Evolutionary conservation across 2,329 filamentous ascomycete species (phyloP), one percentile per base, ranked within the genome.

Genomic region (Claviceps cyperi): DNA sequence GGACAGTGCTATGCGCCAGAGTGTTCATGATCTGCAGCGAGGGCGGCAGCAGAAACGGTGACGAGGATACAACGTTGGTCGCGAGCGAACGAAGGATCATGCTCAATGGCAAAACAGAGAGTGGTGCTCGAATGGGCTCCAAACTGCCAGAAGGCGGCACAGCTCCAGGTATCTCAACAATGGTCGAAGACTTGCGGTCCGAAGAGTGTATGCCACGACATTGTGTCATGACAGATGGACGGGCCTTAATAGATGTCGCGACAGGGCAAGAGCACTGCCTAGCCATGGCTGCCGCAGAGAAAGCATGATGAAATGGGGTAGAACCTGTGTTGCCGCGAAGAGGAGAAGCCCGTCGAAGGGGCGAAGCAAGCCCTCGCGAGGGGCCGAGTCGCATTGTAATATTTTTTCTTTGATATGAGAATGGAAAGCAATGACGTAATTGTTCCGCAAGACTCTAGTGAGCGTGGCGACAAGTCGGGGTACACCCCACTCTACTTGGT

Each of bases 41-140:
- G 0, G 85, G 81, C 1, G 71, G 69, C 2, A 94, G 76, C 4
- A 94, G 76, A 4, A 83, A 19, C 2, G 71, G 80, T 1, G 83
- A 86, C 1, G 82, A 85, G 0, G 85, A 88, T 53, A 89, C 75
- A 37, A 76, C 74, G 5, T 78, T 84, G 49, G 84, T 84, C 55
- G 78, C 71, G 50, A 86, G 76, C 8, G 83, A 86, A 52, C 85
- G 80, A 17, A 89, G 64, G 38, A 90, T 71, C 51, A 78, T 79
- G 51, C 70, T 72, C 3, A 86, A 68, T 0, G 85, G 83, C 37
- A 89, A 72, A 40, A 84, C 73, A 0, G 81, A 77, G 21, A 89
- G 72, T 1, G 81, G 75, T n/a, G 66, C 63, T 45, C 64, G 63
- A 45, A 52, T 52, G 37, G 61, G 50, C 41, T 60, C 57, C 45